Evolutionary conservation across 1,139 yeast species (phyloP).

Genomic region (Protomyces gravidus): DNA sequence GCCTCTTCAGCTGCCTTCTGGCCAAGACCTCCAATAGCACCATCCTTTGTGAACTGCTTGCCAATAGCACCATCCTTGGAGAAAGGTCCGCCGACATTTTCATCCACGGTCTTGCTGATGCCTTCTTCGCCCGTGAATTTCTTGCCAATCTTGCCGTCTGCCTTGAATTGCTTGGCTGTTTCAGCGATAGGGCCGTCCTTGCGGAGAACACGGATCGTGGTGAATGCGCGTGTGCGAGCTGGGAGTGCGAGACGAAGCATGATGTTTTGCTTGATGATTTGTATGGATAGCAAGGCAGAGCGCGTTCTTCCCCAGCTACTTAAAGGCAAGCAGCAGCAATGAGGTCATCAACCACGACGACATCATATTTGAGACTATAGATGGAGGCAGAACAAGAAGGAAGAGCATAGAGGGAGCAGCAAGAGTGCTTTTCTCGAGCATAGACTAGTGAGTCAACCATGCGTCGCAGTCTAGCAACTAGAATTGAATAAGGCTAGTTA

Average conservation of each 20-base stretch:
- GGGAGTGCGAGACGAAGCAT: background rate
- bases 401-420: background rate
- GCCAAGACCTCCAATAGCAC: slow-evolving; percentile 27
- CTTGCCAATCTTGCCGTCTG: slow-evolving; percentile 22
- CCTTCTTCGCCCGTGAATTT: slow-evolving; percentile 25
- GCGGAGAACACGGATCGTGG: background rate
- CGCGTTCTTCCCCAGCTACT: no score
- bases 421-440: no score
- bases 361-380: no score
- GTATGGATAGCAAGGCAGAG: no score
- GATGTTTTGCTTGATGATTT: no score
- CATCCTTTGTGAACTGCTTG: slow-evolving; percentile 20
- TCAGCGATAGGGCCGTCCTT: slow-evolving; percentile 12
- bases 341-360: background rate
- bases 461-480: no score
- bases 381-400: no score
- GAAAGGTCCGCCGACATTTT: slow-evolving; percentile 25
- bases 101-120: slow-evolving; percentile 13
- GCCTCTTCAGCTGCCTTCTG: slow-evolving; percentile 27
- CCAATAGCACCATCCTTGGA: slow-evolving; percentile 28
- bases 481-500: no score
- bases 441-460: no score
- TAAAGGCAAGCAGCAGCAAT: no score
- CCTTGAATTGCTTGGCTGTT: slow-evolving; percentile 25
- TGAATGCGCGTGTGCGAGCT: background rate